A percentile compares a stretch with the other conserved stretches of the same genome.
Evolutionary conservation across 106 monocot species (phyloP).

Genomic region (Platanthera zijinensis): DNA sequence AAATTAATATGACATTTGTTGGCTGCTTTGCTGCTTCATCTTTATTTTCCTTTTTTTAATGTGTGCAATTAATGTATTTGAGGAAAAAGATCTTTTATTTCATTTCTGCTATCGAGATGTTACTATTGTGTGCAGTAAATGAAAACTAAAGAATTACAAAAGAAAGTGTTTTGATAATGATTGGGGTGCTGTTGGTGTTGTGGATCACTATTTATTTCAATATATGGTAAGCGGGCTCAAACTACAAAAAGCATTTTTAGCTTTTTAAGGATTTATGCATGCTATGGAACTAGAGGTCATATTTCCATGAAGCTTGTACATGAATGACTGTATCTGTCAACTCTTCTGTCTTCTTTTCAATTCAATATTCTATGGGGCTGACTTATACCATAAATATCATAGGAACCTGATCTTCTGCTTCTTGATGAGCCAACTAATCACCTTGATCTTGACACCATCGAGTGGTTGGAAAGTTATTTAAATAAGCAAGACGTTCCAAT

Average conservation of each 20-base stretch:
- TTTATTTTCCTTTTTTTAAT: neutral
- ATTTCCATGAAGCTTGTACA: neutral
- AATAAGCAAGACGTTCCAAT: slow-evolving; percentile 85
- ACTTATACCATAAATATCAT: slow-evolving; percentile 11
- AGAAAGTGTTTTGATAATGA: neutral
- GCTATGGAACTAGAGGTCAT: neutral
- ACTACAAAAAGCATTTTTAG: neutral
- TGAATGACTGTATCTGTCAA: neutral
- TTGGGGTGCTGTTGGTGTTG: neutral
- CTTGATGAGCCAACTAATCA: slow-evolving; percentile 99
- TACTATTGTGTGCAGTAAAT: neutral
- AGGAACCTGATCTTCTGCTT: slow-evolving; percentile 96
- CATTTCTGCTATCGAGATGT: neutral
- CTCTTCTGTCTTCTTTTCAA: neutral
- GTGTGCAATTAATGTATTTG: neutral
- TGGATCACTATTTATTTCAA: neutral
- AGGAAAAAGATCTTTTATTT: neutral
- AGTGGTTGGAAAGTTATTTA: slow-evolving; percentile 94
- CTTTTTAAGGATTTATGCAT: neutral
- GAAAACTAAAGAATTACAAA: neutral
- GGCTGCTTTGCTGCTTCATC: neutral
- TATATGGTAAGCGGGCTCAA: neutral
- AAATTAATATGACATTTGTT: neutral
- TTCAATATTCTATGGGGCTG: neutral
- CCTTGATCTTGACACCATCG: slow-evolving; percentile 96